Evolutionary conservation across 805 yeast genomes (phyloP).

Genomic region (Pichia rugopelliculosa): DNA sequence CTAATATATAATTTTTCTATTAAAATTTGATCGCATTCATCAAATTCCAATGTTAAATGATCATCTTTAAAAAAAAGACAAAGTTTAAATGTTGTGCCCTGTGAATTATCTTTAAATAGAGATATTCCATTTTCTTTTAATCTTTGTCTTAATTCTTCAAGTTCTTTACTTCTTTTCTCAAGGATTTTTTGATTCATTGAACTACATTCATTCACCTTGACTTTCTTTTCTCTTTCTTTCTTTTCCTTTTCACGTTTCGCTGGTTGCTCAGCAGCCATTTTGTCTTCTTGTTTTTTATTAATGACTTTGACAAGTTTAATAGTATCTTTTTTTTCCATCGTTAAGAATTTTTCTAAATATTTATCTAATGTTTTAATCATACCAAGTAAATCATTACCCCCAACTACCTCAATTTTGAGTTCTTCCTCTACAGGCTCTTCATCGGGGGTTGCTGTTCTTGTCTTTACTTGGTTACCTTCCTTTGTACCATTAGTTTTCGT

Average conservation of each 20-base stretch:
- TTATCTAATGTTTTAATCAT: slow-evolving; percentile 49
- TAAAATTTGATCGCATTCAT: slow-evolving; percentile 21
- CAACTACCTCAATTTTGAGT: slow-evolving; percentile 28
- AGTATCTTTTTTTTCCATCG: slow-evolving; percentile 52
- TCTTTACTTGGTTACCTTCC: slow-evolving; percentile 7
- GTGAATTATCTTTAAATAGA: slow-evolving; percentile 24
- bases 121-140: slow-evolving; percentile 16
- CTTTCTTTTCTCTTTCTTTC: slow-evolving; percentile 4
- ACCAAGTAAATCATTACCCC: slow-evolving; percentile 46
- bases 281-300: slow-evolving; percentile 11
- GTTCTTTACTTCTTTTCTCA: slow-evolving; percentile 18
- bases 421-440: slow-evolving; percentile 10
- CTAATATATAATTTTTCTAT: slow-evolving; percentile 24
- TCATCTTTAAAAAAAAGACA: slow-evolving; percentile 22
- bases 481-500: neutral
- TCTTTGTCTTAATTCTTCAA: slow-evolving; percentile 24
- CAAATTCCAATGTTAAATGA: slow-evolving; percentile 26
- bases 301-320: slow-evolving; percentile 44
- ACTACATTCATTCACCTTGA: neutral
- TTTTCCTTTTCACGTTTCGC: slow-evolving; percentile 2
- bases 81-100: slow-evolving; percentile 25
- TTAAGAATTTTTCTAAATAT: slow-evolving; percentile 50
- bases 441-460: slow-evolving; percentile 13
- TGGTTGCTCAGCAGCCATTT: neutral
- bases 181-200: slow-evolving; percentile 8